Percentiles rank a stretch among this genome's conserved stretches.
phyloP scores from a whole-genome alignment of 2,329 filamentous ascomycete genomes.

The Pseudopyrenochaeta lycopersici region DNA sequence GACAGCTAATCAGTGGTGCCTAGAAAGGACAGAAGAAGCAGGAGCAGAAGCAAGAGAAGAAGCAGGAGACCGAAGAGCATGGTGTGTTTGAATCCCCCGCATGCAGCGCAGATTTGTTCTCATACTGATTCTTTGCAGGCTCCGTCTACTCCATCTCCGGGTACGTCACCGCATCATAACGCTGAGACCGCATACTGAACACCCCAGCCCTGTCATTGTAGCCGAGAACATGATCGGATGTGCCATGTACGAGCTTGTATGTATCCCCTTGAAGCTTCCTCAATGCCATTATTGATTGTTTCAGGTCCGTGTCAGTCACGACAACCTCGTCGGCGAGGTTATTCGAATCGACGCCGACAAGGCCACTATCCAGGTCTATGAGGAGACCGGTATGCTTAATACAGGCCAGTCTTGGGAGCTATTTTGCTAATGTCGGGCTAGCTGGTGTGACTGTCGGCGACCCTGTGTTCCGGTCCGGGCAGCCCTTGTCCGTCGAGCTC shows the following conservation, averaged over 20 bases:
- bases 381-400: constrained; percentile 82
- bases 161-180: constrained; percentile 49
- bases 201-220: constrained; percentile 81
- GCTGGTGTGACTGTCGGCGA: constrained; percentile 96
- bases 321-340: constrained; percentile 93
- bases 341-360: constrained; percentile 97
- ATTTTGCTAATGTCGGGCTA: constrained; percentile 50
- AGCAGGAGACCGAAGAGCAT: constrained; percentile 63
- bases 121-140: constrained; percentile 51
- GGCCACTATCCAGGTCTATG: constrained; percentile 98
- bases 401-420: not conserved
- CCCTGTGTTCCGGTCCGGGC: constrained; percentile 87
- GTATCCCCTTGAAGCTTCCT: constrained; percentile 38
- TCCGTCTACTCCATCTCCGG: constrained; percentile 76
- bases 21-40: constrained; percentile 47
- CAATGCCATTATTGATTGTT: constrained; percentile 15
- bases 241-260: constrained; percentile 98
- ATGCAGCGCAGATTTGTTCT: not conserved
- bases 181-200: constrained; percentile 35
- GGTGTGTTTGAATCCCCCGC: constrained; percentile 52
- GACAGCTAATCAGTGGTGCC: constrained; percentile 34
- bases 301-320: constrained; percentile 89
- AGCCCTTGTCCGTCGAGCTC: constrained; percentile 96
- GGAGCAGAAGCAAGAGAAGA: constrained; percentile 50
- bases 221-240: constrained; percentile 99